These are phyloP conservation scores for Leccinum incarnatum DNA, from an alignment of 768 basidiomycete species.

Conservation along the genomic window DNA sequence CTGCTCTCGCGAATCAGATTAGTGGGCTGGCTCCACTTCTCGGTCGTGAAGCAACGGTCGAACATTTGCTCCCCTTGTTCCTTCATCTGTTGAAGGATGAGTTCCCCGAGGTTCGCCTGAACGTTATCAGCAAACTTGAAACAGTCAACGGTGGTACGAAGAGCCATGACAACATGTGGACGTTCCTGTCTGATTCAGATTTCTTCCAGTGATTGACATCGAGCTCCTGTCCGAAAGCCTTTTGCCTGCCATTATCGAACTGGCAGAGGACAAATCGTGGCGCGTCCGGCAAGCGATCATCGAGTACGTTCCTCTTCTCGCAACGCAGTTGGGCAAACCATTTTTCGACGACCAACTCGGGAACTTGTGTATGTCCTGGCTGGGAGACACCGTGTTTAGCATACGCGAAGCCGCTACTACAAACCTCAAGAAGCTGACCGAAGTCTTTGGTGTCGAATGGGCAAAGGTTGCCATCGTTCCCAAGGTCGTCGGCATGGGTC, in stretches of 20 bases:
- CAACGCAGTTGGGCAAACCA: conserved; percentile 92
- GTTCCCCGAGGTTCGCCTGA: conserved; percentile 95
- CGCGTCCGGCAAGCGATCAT: conserved; percentile 99
- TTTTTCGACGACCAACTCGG: conserved; percentile 99
- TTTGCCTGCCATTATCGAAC: conserved; percentile 94
- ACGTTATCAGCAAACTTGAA: conserved; percentile 98
- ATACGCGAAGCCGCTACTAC: conserved; percentile 98
- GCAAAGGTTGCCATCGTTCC: conserved; percentile 91
- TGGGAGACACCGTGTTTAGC: conserved; percentile 97
- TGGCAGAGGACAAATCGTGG: conserved; percentile 99
- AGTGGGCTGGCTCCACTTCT: conserved; percentile 93
- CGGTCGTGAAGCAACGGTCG: conserved; percentile 90
- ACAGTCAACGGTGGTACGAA: conserved; percentile 84
- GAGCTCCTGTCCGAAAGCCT: conserved; percentile 92
- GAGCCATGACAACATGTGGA: not conserved
- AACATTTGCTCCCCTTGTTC: conserved; percentile 95
- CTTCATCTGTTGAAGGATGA: conserved; percentile 96
- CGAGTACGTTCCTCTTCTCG: conserved; percentile 98
- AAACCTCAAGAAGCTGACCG: conserved; percentile 95
- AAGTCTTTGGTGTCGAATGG: conserved; percentile 99
- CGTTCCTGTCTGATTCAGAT: conserved; percentile 9
- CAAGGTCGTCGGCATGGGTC: conserved; percentile 95
- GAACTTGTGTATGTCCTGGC: conserved; percentile 97
- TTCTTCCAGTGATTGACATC: conserved; percentile 86
- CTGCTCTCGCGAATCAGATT: conserved; percentile 93